Base-by-base conservation (phyloP, 2,329 filamentous ascomycete genomes). In the Arthrinium phaeospermum region DNA sequence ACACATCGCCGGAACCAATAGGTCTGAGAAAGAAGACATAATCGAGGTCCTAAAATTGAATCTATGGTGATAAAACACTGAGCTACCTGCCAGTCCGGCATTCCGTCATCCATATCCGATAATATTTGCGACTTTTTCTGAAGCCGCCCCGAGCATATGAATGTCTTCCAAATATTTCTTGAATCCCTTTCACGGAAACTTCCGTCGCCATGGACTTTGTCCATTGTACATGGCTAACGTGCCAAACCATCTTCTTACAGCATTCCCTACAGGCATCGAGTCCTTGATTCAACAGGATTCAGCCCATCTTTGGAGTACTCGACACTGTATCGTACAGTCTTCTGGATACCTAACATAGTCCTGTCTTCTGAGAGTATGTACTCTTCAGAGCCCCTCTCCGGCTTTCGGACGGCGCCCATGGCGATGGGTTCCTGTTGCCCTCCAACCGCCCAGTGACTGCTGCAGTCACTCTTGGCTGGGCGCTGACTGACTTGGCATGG, bases 261-360 rank as follows among this genome's bases (percentile, higher is more conserved):
- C 34, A 2, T 24, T 10, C 34, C 57, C 7, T 41, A 22, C 2
- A n/a, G n/a, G 19, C 19, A n/a, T 53, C 1, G 22, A 3, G 37
- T n/a, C 14, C 22, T 34, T 24, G 27, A 19, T 7, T 70, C 47
- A 57, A 51, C 68, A n/a, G 34, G 1, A 19, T 44, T 41, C 22
- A 41, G 7, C 14, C 22, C 46, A n/a, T 72, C 71, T 67, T 74
- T 70, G 16, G 77, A 77, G 61, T 77, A 79, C 71, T 79, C 78
- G 44, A 80, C 75, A 24, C 74, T 79, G 64, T 79, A 80, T 37
- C 78, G 76, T 22, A 80, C 74, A 30, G 78, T 80, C 73, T 78
- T 80, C 22, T 80, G 75, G 47, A 81, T 79, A 4, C 75, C 37
- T 41, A 41, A 67, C 14, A 72, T 22, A 3, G 57, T 72, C 27